Evolutionary conservation across 2,329 filamentous ascomycete species (phyloP).

Genomic region (Chaetomiaceae sp.): DNA sequence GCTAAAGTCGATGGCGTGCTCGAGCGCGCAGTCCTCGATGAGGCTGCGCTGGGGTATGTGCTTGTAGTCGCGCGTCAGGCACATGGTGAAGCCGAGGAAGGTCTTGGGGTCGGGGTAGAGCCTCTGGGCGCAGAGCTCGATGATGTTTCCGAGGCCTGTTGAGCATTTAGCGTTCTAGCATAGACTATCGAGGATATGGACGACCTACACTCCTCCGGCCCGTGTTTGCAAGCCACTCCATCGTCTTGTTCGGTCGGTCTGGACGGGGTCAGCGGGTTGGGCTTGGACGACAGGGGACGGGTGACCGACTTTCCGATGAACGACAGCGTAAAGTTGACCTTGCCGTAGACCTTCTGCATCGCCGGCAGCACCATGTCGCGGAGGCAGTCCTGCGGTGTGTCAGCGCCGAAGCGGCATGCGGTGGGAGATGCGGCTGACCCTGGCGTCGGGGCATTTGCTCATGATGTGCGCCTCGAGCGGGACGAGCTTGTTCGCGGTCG

Average conservation of each 20-base stretch:
- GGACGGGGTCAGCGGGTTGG: slow-evolving; percentile 23
- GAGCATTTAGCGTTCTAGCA: not conserved
- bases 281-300: not conserved
- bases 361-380: slow-evolving; percentile 74
- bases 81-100: slow-evolving; percentile 90
- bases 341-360: slow-evolving; percentile 76
- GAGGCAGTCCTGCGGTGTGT: slow-evolving; percentile 60
- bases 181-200: not conserved
- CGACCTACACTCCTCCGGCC: slow-evolving; percentile 69
- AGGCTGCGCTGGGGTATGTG: slow-evolving; percentile 75
- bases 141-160: slow-evolving; percentile 76
- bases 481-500: slow-evolving; percentile 39
- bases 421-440: slow-evolving; percentile 36
- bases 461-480: slow-evolving; percentile 94
- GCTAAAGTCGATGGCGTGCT: slow-evolving; percentile 82
- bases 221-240: slow-evolving; percentile 84
- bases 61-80: slow-evolving; percentile 70
- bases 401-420: not conserved
- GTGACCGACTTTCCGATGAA: slow-evolving; percentile 73
- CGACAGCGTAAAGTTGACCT: slow-evolving; percentile 86
- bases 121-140: slow-evolving; percentile 83
- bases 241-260: slow-evolving; percentile 72
- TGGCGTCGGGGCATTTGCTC: slow-evolving; percentile 92
- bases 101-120: slow-evolving; percentile 82
- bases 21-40: slow-evolving; percentile 80